Evolutionary conservation across 1,139 yeast species (phyloP).

Genomic region (Hyphopichia buzzinii): DNA sequence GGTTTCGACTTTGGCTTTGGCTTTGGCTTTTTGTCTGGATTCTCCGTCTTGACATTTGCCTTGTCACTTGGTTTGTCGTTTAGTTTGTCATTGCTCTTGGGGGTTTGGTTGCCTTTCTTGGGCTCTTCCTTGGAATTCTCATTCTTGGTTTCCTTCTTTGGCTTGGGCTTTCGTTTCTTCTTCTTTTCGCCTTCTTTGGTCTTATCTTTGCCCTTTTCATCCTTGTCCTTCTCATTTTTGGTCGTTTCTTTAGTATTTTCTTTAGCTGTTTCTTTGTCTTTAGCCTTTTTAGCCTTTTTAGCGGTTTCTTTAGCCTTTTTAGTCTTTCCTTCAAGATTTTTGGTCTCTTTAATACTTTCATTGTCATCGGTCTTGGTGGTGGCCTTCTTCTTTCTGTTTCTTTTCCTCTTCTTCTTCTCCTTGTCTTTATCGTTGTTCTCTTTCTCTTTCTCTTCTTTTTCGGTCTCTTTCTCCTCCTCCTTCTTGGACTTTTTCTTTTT

Average conservation of each 20-base stretch:
- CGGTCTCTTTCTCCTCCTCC: neutral
- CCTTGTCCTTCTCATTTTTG: constrained; percentile 1
- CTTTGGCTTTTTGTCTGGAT: neutral
- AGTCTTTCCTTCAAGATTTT: neutral
- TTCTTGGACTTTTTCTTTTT: neutral
- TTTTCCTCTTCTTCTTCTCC: constrained; percentile 1
- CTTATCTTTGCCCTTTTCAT: constrained; percentile 4
- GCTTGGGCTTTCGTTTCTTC: constrained; percentile 3
- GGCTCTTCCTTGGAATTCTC: constrained; percentile 2
- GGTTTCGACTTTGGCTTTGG: constrained; percentile 2
- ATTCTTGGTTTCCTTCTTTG: constrained; percentile 1
- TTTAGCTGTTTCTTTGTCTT: constrained; percentile 1
- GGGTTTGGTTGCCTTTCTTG: constrained; percentile 1
- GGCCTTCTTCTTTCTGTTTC: neutral
- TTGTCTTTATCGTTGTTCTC: constrained; percentile 1
- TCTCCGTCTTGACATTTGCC: no score
- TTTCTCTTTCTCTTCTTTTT: neutral
- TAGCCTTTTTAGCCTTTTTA: neutral
- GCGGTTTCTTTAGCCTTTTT: neutral
- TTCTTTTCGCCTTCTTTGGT: constrained; percentile 2
- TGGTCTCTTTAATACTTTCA: constrained; percentile 1
- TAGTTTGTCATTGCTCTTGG: no score
- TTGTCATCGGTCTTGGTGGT: neutral
- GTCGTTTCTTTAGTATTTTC: neutral
- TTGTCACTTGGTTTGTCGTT: no score